Base-by-base conservation (phyloP, 2,329 filamentous ascomycete species). In the Karstenula rhodostoma region DNA sequence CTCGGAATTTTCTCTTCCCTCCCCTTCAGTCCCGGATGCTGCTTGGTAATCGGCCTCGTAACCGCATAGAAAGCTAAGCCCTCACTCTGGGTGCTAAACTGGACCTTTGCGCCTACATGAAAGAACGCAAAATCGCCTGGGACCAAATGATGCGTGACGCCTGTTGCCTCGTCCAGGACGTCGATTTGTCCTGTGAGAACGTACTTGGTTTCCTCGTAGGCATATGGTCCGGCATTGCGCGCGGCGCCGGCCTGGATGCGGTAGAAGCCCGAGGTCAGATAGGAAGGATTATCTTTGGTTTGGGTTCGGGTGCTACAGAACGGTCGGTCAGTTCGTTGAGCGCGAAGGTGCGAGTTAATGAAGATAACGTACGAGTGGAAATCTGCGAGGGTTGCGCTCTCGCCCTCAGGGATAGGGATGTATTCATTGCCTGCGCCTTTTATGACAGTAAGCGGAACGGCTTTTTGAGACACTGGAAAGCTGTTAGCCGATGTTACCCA, bases 251-350 rank as follows among this genome's bases (percentile, higher is more conserved):
- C 55, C 47, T 67, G 56, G 56, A 71, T 69, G 23, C 62, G 63
- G 64, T 71, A 71, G 59, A 71, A 71, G 5, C 69, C 69, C 13
- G 67, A 70, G 12, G 69, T 71, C 43, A 71, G 59, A 61, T 71
- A 67, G n/a, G 65, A 60, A 1, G 69, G 69, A 2, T 58, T 63
- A 56, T 71, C 66, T 25, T 52, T 67, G 8, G 69, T 70, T 50
- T 70, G 32, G 12, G 69, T 71, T 13, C 61, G 66, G 55, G 70
- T 66, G 43, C 42, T 44, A 10, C 23, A 23, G 19, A 19, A 12
- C 13, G n/a, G 4, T 44, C 13, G 23, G n/a, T 23, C 2, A 19
- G 1, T 2, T 44, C 3, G 8, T 13, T 40, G 15, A 7, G 37
- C n/a, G 2, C 17, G 17, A n/a, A 4, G 19, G 23, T 3, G 2